Base-by-base conservation (phyloP, 129 eudicot species). In the Helianthus tuberosus region DNA sequence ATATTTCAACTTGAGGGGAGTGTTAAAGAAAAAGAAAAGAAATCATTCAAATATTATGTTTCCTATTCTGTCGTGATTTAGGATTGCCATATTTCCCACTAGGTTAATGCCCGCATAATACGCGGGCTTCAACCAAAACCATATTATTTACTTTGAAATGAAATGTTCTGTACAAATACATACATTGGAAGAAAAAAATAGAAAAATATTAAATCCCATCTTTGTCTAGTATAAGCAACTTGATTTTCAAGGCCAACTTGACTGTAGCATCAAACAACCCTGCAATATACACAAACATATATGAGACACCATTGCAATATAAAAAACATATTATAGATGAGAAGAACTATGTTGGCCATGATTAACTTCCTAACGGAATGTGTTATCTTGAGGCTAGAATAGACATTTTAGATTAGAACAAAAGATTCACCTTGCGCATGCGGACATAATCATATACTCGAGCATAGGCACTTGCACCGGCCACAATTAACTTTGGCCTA, bases 401-500 rank as follows among this genome's bases (percentile, higher is more conserved):
- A 14, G 53, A 29, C 50, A 4, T 77, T 55, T 68, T 3, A 46
- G 47, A 41, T 39, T 6, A 41, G 16, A 53, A 25, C 2, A 53
- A 71, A 50, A 47, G 48, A 5, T 51, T 67, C 61, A 89, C 98
- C 98, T 92, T 89, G 64, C 91, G 93, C 78, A 92, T 92, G 55
- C 89, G 86, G 67, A 84, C 98, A 85, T 92, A 92, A 73, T 92
- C 96, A 82, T 92, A 92, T 7, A 85, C 81, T 59, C 91, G 96
- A 32, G 96, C 98, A 83, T 92, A 92, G 17, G 98, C 98, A 89
- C 98, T 92, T 71, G 98, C 98, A 79, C 98, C 98, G 25, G 98
- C 98, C 59, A 92, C 96, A 55, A 92, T 85, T 63, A 92, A 68
- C 69, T 92, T 92, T 68, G 98, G 98, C 84, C 98, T 77, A 76